These are phyloP conservation scores for Rhizopogon vinicolor DNA, from an alignment of 768 basidiomycete species.

Conservation along the genomic window DNA sequence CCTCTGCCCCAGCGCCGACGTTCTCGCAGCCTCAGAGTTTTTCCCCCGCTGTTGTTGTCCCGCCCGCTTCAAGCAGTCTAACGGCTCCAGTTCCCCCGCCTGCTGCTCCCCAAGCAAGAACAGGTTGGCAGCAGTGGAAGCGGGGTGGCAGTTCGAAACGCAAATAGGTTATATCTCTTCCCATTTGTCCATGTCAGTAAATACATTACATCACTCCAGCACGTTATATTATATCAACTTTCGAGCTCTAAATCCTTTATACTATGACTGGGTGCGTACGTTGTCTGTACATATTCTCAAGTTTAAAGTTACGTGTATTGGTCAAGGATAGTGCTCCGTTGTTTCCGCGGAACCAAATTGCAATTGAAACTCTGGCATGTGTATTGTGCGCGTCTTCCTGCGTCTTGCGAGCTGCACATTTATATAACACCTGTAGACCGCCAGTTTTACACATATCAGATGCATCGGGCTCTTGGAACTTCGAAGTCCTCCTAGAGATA, in stretches of 20 bases:
- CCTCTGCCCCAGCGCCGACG: neutral
- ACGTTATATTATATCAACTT: conserved; percentile 1
- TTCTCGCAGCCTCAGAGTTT: neutral
- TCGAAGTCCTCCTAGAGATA: no score
- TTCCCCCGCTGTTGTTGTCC: conserved; percentile 4
- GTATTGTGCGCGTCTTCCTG: no score
- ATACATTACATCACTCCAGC: neutral
- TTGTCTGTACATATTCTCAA: no score
- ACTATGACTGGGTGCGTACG: no score
- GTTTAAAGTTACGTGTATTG: no score
- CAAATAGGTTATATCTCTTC: conserved; percentile 9
- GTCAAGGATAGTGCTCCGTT: no score
- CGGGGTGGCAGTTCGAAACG: conserved; percentile 16
- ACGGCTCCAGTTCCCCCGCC: conserved; percentile 15
- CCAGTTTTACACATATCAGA: no score
- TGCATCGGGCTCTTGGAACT: no score
- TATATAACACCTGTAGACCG: no score
- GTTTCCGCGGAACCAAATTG: no score
- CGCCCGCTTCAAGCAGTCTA: conserved; percentile 5
- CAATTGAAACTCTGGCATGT: no score
- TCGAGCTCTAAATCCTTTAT: neutral
- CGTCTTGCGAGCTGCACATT: no score
- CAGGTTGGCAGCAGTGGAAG: conserved; percentile 56
- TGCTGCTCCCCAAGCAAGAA: conserved; percentile 19
- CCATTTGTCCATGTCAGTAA: neutral